A percentile compares a stretch with the other conserved stretches of the same genome.
These are phyloP conservation scores for Solanum habrochaites DNA, from an alignment of 257 asterid species.

Conservation along the genomic window DNA sequence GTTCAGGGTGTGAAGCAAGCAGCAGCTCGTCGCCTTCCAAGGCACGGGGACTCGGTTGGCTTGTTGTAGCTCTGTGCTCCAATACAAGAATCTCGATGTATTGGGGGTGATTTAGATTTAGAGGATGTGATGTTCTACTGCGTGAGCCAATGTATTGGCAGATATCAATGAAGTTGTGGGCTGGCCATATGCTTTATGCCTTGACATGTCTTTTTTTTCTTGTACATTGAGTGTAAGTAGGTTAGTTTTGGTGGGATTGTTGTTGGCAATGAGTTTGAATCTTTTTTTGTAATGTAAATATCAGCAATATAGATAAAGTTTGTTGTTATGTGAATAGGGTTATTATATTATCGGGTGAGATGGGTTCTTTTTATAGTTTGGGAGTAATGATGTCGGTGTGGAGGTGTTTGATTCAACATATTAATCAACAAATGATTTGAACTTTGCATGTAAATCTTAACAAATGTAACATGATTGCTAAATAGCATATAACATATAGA, in stretches of 20 bases:
- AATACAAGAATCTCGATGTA: conserved; percentile 21
- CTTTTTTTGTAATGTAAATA: background rate
- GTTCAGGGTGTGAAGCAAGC: conserved; percentile 11
- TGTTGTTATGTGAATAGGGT: background rate
- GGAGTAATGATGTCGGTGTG: fast-evolving
- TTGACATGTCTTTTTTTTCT: background rate
- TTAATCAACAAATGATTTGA: background rate
- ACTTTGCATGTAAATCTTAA: background rate
- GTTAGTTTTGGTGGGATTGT: background rate
- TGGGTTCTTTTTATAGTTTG: background rate
- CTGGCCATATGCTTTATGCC: conserved; percentile 19
- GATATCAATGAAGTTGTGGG: conserved; percentile 13
- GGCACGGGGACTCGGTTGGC: background rate
- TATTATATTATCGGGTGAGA: background rate
- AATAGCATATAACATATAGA: background rate
- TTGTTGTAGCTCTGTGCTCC: background rate
- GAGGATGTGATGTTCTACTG: conserved; percentile 54
- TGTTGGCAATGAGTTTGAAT: background rate
- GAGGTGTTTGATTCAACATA: background rate
- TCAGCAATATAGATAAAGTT: background rate
- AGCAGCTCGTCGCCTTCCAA: background rate
- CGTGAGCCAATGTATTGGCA: conserved; percentile 23
- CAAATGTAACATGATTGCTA: background rate
- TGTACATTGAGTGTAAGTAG: too few species aligned
- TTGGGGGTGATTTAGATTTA: conserved; percentile 57